These are phyloP conservation scores for Russula vinacea DNA, from an alignment of 768 basidiomycete genomes.

Conservation along the genomic window DNA sequence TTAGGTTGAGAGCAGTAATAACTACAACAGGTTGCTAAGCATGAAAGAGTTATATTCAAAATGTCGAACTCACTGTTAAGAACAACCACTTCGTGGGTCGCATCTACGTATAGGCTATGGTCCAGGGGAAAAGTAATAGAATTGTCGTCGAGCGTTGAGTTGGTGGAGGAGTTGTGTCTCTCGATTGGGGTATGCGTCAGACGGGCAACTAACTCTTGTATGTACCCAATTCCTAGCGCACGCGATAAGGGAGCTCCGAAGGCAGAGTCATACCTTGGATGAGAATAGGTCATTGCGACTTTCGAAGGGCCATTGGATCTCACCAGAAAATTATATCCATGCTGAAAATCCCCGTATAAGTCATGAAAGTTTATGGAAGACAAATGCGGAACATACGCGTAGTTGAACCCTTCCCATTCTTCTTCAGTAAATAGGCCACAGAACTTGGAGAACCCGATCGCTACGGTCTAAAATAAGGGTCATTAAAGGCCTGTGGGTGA, in stretches of 20 bases:
- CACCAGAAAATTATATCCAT: slow-evolving; percentile 66
- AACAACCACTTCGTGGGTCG: slow-evolving; percentile 89
- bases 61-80: slow-evolving; percentile 57
- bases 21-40: slow-evolving; percentile 42
- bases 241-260: slow-evolving; percentile 81
- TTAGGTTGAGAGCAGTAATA: slow-evolving; percentile 81
- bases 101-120: slow-evolving; percentile 79
- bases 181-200: slow-evolving; percentile 72
- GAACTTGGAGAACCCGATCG: slow-evolving; percentile 87
- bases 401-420: slow-evolving; percentile 93
- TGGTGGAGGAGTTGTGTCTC: slow-evolving; percentile 77
- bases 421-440: slow-evolving; percentile 86
- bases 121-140: slow-evolving; percentile 66
- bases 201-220: slow-evolving; percentile 81
- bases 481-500: background rate
- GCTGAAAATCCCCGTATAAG: slow-evolving; percentile 36
- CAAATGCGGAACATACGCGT: slow-evolving; percentile 48
- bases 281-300: background rate
- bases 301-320: background rate
- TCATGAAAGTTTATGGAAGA: slow-evolving; percentile 43
- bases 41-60: slow-evolving; percentile 14
- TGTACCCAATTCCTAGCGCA: slow-evolving; percentile 72
- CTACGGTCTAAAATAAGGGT: slow-evolving; percentile 62
- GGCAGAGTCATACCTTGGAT: slow-evolving; percentile 58
- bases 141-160: slow-evolving; percentile 72